Base-by-base conservation (phyloP, 2,329 filamentous ascomycete species). In the Pestalotiopsis sp. region DNA sequence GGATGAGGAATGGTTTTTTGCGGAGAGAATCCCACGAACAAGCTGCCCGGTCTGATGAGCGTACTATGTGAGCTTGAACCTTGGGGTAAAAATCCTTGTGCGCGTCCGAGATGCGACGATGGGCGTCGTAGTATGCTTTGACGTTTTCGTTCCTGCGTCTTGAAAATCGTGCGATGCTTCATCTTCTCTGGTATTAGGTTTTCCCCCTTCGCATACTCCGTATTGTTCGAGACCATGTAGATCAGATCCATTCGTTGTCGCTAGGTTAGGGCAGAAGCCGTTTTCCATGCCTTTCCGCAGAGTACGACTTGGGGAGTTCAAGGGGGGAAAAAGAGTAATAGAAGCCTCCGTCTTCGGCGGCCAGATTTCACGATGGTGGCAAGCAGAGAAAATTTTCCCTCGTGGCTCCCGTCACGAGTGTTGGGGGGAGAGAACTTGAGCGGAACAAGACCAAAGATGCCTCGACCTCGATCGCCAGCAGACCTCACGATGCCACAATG, bases 401-500 rank as follows among this genome's bases (percentile, higher is more conserved):
- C 45, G 17, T n/a, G 17, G 14, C 45, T 20, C 6, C 20, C 17
- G 7, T 49, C 13, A n/a, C 45, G 20, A 36, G 23, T 25, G 25
- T 59, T 27, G 9, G 23, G 23, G 17, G 9, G 9, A 23, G 20
- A 9, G 38, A 17, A 20, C 12, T 49, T 25, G 38, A 13, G 61
- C 38, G 61, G n/a, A 25, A n/a, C 9, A 49, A 13, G 38, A 17
- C n/a, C 38, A 64, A 31, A 23, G 39, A 31, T 31, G 20, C 20
- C 59, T 38, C 12, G 59, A 62, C 31, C 45, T 62, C 61, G 38
- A 64, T 64, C 25, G 61, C 31, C 27, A 45, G 66, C 66, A 27
- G 45, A 64, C 60, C 31, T 59, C 60, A 68, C 59, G 66, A 68
- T 64, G 61, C 25, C 39, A 64, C 61, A 39, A 59, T 64, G 36